Evolutionary conservation across 768 basidiomycete species (phyloP).

Genomic region (Boletus tomentosulus): DNA sequence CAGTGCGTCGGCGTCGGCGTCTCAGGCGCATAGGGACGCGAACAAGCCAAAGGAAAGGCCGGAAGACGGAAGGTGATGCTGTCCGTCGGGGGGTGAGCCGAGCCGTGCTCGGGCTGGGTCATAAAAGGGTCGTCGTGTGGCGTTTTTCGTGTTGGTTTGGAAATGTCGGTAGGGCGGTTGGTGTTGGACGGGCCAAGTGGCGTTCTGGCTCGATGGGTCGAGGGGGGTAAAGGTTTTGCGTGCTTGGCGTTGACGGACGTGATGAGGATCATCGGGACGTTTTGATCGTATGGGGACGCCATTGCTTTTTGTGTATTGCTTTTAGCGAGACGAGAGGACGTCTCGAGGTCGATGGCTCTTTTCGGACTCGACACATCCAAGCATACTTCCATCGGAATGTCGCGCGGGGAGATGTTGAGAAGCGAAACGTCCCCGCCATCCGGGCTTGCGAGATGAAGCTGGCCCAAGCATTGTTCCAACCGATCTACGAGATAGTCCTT

Average conservation of each 20-base stretch:
- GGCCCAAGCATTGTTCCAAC: slow-evolving; percentile 18
- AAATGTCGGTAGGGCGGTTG: slow-evolving; percentile 6
- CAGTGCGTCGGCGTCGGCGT: slow-evolving; percentile 27
- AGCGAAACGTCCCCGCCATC: background rate
- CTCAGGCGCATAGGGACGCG: slow-evolving; percentile 11
- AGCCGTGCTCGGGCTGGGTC: background rate
- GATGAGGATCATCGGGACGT: slow-evolving; percentile 21
- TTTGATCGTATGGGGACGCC: background rate
- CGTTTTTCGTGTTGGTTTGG: background rate
- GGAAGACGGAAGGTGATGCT: slow-evolving; percentile 15
- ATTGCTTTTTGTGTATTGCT: background rate
- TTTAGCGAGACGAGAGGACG: background rate
- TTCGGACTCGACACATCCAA: background rate
- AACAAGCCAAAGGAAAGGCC: background rate
- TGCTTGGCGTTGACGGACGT: slow-evolving; percentile 25
- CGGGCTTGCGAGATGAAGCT: slow-evolving; percentile 13
- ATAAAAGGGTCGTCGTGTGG: slow-evolving; percentile 16
- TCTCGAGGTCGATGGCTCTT: background rate
- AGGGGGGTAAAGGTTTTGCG: slow-evolving; percentile 18
- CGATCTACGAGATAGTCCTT: slow-evolving; percentile 19
- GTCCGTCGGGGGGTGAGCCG: background rate
- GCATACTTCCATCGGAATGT: slow-evolving; percentile 4
- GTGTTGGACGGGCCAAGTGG: slow-evolving; percentile 12
- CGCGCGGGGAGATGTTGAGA: background rate
- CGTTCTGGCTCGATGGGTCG: slow-evolving; percentile 5